Conservation (phyloP, 2,329 filamentous ascomycete species). For the Aureobasidium melanogenum region DNA sequence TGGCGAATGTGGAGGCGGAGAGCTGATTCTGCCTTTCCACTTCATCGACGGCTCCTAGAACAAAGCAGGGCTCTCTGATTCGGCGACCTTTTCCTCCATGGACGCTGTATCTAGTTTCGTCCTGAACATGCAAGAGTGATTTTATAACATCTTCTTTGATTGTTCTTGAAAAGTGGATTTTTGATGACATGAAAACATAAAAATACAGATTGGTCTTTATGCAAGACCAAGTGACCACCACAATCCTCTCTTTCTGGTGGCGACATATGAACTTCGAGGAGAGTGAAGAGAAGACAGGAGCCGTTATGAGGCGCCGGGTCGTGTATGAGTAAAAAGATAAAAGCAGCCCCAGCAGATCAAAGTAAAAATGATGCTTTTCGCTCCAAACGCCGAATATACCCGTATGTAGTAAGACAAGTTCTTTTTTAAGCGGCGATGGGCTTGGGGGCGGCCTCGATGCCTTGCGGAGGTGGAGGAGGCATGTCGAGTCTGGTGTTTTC, state of each 20-base stretch:
- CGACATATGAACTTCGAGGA: background rate
- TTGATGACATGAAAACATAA: constrained; percentile 6
- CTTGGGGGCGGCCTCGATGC: constrained; percentile 7
- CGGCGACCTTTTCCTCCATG: constrained; percentile 7
- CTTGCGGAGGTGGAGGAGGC: constrained; percentile 32
- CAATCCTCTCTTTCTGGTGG: background rate
- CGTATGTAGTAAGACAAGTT: background rate
- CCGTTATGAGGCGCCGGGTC: background rate
- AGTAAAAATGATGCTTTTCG: background rate
- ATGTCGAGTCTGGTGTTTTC: constrained; percentile 73
- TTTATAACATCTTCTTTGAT: background rate
- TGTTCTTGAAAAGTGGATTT: background rate
- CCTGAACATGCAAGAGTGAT: background rate
- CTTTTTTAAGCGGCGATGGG: constrained; percentile 13
- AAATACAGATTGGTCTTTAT: background rate
- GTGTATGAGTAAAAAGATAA: background rate
- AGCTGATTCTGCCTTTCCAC: constrained; percentile 6
- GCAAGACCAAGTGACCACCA: background rate
- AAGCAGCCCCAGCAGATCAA: background rate
- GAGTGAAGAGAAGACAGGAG: constrained; percentile 7
- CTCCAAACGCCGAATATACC: constrained; percentile 11
- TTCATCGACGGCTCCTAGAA: constrained; percentile 15
- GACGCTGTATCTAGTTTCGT: constrained; percentile 8
- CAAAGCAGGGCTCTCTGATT: constrained; percentile 17
- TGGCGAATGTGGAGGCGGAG: constrained; percentile 5